These are phyloP conservation scores for Epichloe glyceriae DNA, from an alignment of 2,329 filamentous ascomycete genomes.

Conservation along the genomic window DNA sequence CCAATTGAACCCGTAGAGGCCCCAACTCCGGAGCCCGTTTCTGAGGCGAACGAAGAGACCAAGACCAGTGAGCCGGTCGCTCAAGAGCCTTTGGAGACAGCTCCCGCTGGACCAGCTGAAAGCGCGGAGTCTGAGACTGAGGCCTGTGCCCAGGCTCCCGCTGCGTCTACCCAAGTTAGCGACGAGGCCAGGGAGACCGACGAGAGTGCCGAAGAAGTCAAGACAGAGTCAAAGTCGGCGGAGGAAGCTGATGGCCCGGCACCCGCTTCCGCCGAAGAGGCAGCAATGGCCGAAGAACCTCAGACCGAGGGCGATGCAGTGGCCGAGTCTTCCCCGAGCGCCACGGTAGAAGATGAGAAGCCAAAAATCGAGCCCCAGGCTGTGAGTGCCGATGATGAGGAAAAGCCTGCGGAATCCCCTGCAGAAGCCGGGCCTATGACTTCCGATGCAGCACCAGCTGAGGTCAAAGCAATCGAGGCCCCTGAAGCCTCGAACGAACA, in stretches of 20 bases:
- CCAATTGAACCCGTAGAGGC: neutral
- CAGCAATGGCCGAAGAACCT: neutral
- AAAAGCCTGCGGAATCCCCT: neutral
- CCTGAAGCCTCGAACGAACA: neutral
- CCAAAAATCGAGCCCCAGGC: neutral
- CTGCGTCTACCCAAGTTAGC: neutral
- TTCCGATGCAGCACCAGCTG: neutral
- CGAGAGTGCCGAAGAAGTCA: neutral
- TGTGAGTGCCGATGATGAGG: neutral
- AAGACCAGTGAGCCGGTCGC: neutral
- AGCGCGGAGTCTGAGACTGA: neutral
- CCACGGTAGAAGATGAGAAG: neutral
- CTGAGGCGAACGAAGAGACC: neutral
- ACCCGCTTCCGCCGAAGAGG: neutral
- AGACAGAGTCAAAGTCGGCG: neutral
- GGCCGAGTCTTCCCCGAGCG: neutral
- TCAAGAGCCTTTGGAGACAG: neutral
- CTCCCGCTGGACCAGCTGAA: neutral
- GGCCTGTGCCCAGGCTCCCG: neutral
- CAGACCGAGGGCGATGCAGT: neutral
- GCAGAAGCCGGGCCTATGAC: neutral
- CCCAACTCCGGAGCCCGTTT: neutral
- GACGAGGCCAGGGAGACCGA: neutral
- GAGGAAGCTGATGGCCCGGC: constrained; percentile 1
- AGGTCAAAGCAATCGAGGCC: neutral